A percentile compares a stretch with the other conserved stretches of the same genome.
Evolutionary conservation across 768 basidiomycete genomes (phyloP).

Genomic region (Lepiota brunneoincarnata): DNA sequence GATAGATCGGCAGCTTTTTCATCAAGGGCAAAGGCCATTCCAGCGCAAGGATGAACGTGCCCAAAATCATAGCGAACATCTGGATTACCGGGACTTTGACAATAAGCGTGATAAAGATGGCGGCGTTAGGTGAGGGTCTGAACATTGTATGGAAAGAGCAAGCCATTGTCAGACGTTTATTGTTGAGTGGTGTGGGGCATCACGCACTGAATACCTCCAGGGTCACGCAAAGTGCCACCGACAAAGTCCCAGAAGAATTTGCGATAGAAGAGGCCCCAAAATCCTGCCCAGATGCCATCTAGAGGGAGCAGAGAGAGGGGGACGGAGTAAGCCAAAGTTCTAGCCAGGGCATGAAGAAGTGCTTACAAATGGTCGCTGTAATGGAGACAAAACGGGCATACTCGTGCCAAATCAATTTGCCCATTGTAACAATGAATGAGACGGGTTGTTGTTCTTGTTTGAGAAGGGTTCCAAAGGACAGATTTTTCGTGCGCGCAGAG

Average conservation of each 20-base stretch:
- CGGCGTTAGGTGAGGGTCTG: constrained; percentile 59
- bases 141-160: background rate
- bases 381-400: constrained; percentile 68
- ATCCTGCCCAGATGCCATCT: constrained; percentile 81
- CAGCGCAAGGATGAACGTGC: constrained; percentile 55
- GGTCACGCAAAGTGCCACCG: constrained; percentile 73
- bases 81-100: constrained; percentile 79
- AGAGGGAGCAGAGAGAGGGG: background rate
- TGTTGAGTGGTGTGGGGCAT: background rate
- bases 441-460: constrained; percentile 14
- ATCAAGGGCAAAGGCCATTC: constrained; percentile 69
- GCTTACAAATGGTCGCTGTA: constrained; percentile 72
- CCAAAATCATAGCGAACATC: constrained; percentile 61
- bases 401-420: constrained; percentile 80
- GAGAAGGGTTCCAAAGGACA: constrained; percentile 13
- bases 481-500: constrained; percentile 19
- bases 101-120: constrained; percentile 69
- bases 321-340: constrained; percentile 10
- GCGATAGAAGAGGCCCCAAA: constrained; percentile 81
- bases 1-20: constrained; percentile 55
- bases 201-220: constrained; percentile 78
- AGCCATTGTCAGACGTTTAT: background rate
- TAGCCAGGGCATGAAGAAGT: background rate
- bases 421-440: constrained; percentile 47
- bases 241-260: constrained; percentile 98